These are phyloP conservation scores for Glarea lozoyensis DNA, from an alignment of 495 filamentous ascomycete genomes.

Conservation along the genomic window DNA sequence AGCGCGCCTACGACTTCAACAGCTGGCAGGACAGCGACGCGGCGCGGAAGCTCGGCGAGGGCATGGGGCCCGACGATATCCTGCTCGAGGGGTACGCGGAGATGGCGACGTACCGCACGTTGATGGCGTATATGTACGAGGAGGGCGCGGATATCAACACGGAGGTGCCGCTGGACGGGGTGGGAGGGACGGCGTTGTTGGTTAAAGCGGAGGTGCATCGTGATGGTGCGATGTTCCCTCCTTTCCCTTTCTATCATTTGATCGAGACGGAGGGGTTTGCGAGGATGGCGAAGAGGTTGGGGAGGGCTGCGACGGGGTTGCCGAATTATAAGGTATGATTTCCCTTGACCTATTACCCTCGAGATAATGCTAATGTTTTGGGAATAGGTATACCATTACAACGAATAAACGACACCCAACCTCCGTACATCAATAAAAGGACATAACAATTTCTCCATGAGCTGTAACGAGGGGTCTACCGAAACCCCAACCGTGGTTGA, in stretches of 20 bases:
- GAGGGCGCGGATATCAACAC: conserved; percentile 44
- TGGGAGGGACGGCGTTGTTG: conserved; percentile 86
- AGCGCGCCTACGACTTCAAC: conserved; percentile 93
- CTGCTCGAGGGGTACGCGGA: conserved; percentile 88
- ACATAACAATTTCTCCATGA: too few species aligned
- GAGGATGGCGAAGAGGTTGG: conserved; percentile 86
- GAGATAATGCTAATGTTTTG: conserved; percentile 1
- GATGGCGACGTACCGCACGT: conserved; percentile 78
- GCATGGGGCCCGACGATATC: conserved; percentile 84
- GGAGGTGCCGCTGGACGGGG: conserved; percentile 75
- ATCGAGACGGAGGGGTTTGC: conserved; percentile 98
- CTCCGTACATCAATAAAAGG: too few species aligned
- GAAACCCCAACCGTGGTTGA: conserved; percentile 14
- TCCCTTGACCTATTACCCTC: neutral
- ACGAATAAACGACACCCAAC: too few species aligned
- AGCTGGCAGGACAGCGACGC: conserved; percentile 83
- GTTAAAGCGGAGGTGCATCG: conserved; percentile 97
- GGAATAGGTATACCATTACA: conserved; percentile 77
- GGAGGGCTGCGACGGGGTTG: conserved; percentile 74
- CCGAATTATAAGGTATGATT: conserved; percentile 87
- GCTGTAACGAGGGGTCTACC: conserved; percentile 28
- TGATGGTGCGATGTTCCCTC: conserved; percentile 97
- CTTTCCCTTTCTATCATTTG: conserved; percentile 91
- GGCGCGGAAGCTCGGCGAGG: conserved; percentile 62
- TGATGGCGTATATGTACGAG: conserved; percentile 84